Evolutionary conservation across 768 basidiomycete species (phyloP).

Genomic region (Termitomyces titanicus): DNA sequence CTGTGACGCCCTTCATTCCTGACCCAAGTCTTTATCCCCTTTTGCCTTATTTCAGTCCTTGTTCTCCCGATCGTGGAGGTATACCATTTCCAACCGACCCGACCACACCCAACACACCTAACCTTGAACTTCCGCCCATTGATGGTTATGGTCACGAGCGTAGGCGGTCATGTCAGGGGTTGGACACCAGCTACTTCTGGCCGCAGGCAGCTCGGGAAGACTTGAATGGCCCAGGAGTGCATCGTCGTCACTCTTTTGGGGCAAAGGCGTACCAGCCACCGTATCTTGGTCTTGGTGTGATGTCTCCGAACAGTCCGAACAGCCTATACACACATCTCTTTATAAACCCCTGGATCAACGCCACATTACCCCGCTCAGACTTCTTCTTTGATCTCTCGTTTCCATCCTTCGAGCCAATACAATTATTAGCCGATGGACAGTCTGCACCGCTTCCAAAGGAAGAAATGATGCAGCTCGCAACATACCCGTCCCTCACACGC

Average conservation of each 20-base stretch:
- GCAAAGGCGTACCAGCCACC: background rate
- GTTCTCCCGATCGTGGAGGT: background rate
- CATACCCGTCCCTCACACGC: background rate
- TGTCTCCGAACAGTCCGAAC: background rate
- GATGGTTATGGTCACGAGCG: background rate
- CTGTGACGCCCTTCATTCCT: background rate
- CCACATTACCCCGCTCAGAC: background rate
- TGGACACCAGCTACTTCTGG: background rate
- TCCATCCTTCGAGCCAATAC: background rate
- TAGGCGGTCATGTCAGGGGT: background rate
- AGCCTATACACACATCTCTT: background rate
- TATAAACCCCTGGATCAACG: constrained; percentile 5
- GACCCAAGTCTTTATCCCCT: background rate
- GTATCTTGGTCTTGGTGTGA: background rate
- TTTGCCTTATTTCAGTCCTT: constrained; percentile 1
- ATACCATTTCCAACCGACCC: background rate
- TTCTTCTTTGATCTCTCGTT: constrained; percentile 6
- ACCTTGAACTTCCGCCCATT: background rate
- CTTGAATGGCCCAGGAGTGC: background rate
- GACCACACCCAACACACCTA: constrained; percentile 3
- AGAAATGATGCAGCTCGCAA: background rate
- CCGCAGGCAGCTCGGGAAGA: background rate
- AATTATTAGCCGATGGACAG: background rate
- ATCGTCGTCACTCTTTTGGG: background rate
- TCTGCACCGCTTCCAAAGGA: background rate